Conservation (phyloP, 495 filamentous ascomycete genomes). For the Tuber indicum region DNA sequence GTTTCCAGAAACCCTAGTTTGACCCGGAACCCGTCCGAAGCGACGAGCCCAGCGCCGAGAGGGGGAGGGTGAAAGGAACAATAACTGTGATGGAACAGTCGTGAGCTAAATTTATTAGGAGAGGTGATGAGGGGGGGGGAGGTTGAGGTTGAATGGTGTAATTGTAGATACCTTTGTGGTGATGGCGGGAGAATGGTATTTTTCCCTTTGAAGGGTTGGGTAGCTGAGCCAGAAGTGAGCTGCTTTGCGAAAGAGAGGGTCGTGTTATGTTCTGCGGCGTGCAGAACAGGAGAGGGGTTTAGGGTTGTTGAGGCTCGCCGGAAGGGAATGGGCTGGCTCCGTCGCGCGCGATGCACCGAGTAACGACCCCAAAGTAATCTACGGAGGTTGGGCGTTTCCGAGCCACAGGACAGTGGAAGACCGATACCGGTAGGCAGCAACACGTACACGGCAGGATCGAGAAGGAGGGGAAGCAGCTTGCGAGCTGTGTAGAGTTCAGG, state of each 20-base stretch:
- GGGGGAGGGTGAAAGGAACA: not conserved
- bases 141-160: not conserved
- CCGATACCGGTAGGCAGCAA: conserved; percentile 15
- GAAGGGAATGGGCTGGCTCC: conserved; percentile 28
- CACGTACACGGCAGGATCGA: conserved; percentile 15
- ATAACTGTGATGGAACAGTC: not conserved
- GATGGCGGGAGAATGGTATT: conserved; percentile 24
- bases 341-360: conserved; percentile 37
- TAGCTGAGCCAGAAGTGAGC: not conserved
- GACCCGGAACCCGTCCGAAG: not conserved
- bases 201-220: conserved; percentile 3
- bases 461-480: conserved; percentile 12
- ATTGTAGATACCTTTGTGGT: conserved; percentile 17
- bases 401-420: conserved; percentile 11
- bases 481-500: conserved; percentile 11
- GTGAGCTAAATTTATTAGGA: not conserved
- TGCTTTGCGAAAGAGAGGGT: conserved; percentile 4
- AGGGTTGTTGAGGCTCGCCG: conserved; percentile 39
- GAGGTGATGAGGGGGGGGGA: conserved; percentile 2
- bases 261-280: conserved; percentile 8
- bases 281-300: conserved; percentile 33
- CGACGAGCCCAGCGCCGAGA: not conserved
- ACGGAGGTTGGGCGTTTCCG: conserved; percentile 14
- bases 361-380: conserved; percentile 27
- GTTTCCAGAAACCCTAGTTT: not conserved